These are phyloP conservation scores for Samsoniella hepiali DNA, from an alignment of 2,329 filamentous ascomycete genomes.

Conservation along the genomic window DNA sequence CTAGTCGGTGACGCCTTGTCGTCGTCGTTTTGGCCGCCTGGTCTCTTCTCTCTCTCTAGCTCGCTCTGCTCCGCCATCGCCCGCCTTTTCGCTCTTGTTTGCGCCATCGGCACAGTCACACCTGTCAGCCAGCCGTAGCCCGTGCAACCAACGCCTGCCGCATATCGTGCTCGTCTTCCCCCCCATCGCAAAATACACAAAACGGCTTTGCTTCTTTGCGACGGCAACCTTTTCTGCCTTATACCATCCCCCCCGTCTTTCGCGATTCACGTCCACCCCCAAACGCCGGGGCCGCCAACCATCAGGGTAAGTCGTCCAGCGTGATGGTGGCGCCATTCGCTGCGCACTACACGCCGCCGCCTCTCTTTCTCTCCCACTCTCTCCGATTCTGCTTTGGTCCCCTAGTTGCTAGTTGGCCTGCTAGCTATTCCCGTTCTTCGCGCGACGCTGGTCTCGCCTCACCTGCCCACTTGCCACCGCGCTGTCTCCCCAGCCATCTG, in stretches of 20 bases:
- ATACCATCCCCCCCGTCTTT: neutral
- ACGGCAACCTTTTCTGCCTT: neutral
- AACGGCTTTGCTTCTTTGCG: too few relatives aligned
- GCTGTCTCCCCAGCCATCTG: constrained; percentile 1
- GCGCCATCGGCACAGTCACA: constrained; percentile 14
- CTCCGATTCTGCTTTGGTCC: neutral
- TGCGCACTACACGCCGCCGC: neutral
- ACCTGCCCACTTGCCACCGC: neutral
- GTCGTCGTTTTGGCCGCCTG: constrained; percentile 4
- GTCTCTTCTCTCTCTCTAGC: neutral
- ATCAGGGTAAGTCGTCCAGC: constrained; percentile 13
- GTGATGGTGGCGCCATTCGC: neutral
- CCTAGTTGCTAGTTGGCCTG: neutral
- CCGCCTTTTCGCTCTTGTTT: constrained; percentile 8
- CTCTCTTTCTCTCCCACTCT: neutral
- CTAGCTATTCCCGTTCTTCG: constrained; percentile 11
- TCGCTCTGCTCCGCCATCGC: constrained; percentile 4
- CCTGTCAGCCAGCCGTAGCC: constrained; percentile 5
- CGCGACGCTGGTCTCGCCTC: neutral
- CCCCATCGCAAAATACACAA: neutral
- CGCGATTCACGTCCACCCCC: neutral
- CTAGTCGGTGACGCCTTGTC: constrained; percentile 15
- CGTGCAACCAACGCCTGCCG: constrained; percentile 1
- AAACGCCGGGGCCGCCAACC: neutral
- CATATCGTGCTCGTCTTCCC: neutral